Evolutionary conservation across 139 green algal genomes (phyloP).

Genomic region (Klebsormidium nitens): DNA sequence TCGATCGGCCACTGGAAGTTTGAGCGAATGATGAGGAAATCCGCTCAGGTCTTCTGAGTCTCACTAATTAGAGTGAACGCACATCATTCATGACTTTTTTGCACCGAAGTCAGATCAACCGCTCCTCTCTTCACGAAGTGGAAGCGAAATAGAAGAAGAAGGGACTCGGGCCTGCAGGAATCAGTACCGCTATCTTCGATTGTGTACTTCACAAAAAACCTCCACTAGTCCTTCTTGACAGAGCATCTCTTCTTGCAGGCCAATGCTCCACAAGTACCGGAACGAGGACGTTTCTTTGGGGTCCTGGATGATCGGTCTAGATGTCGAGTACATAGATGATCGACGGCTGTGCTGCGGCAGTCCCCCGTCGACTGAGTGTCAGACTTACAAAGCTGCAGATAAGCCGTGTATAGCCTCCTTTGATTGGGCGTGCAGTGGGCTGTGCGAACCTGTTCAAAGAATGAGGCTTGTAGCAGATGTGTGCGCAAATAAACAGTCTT

Average conservation of each 20-base stretch:
- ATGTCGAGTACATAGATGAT: constrained; percentile 62
- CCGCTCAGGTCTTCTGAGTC: neutral
- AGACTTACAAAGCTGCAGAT: no score
- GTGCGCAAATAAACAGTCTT: no score
- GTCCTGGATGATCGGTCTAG: constrained; percentile 64
- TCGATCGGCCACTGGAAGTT: no score
- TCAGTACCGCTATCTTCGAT: neutral
- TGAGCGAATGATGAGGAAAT: no score
- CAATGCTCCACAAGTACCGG: constrained; percentile 52
- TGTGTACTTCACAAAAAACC: neutral
- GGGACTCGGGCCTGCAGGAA: no score
- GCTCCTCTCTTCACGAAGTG: neutral
- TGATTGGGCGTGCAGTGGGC: no score
- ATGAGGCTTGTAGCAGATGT: no score
- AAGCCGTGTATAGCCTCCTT: no score
- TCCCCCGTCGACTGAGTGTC: no score
- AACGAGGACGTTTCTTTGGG: constrained; percentile 71
- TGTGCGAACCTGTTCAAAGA: no score
- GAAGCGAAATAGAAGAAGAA: neutral
- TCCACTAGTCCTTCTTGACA: neutral
- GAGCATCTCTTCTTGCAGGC: neutral
- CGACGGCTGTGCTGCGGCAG: constrained; percentile 55
- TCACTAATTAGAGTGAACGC: neutral
- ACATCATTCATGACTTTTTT: neutral
- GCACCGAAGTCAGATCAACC: neutral